Conservation (phyloP, 331 rosid species). For the Spiraea crenata region DNA sequence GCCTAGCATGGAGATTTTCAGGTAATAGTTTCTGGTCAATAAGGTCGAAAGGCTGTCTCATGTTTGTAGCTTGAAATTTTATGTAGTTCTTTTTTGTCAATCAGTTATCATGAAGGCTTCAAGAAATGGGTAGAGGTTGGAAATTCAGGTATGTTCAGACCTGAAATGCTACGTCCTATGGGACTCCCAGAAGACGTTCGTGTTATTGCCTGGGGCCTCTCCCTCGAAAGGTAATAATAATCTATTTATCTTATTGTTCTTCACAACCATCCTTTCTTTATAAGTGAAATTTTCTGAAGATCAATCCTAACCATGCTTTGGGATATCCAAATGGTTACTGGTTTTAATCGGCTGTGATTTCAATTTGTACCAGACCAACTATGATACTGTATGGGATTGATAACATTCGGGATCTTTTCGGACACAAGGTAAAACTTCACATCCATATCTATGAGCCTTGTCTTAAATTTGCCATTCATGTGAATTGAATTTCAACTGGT, state of each 20-base stretch:
- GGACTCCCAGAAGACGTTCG: slow-evolving; percentile 96
- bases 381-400: slow-evolving; percentile 81
- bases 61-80: slow-evolving; percentile 17
- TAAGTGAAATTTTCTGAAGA: not conserved
- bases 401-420: slow-evolving; percentile 92
- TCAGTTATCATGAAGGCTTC: slow-evolving; percentile 90
- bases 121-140: slow-evolving; percentile 91
- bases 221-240: slow-evolving; percentile 78
- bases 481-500: slow-evolving; percentile 5
- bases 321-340: not conserved
- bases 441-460: not conserved
- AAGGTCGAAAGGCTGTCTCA: slow-evolving; percentile 12
- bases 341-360: slow-evolving; percentile 9
- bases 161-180: slow-evolving; percentile 97
- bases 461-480: not conserved
- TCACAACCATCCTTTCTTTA: not conserved
- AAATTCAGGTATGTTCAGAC: slow-evolving; percentile 96
- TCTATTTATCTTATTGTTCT: not conserved
- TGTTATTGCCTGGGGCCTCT: slow-evolving; percentile 95
- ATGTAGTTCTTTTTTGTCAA: not conserved
- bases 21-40: slow-evolving; percentile 35
- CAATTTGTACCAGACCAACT: slow-evolving; percentile 63
- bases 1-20: slow-evolving; percentile 98
- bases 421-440: slow-evolving; percentile 65
- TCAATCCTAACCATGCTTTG: not conserved